These are phyloP conservation scores for Cutaneotrichosporon sp. DNA, from an alignment of 1,284 basidiomycete genomes.

Conservation along the genomic window DNA sequence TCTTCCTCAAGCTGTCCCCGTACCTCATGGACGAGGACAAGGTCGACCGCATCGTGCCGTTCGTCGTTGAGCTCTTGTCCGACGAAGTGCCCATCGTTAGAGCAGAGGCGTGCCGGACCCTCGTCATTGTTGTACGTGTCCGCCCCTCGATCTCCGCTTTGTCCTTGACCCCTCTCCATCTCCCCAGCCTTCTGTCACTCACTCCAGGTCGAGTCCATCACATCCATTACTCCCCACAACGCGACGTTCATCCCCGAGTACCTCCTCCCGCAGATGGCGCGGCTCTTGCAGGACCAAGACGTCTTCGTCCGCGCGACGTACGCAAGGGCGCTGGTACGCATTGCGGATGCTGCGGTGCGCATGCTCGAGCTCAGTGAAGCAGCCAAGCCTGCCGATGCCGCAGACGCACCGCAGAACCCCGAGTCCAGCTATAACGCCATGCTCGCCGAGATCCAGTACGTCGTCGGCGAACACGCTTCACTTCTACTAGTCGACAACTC, in stretches of 20 bases:
- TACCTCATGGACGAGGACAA: conserved; percentile 94
- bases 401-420: conserved; percentile 58
- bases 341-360: conserved; percentile 75
- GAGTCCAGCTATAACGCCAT: conserved; percentile 86
- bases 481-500: conserved; percentile 63
- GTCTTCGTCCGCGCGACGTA: conserved; percentile 86
- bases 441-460: conserved; percentile 78
- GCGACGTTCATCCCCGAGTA: conserved; percentile 88
- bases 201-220: conserved; percentile 74
- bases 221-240: conserved; percentile 87
- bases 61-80: conserved; percentile 81
- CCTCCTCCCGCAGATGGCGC: conserved; percentile 84
- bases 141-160: too few species aligned
- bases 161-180: too few species aligned
- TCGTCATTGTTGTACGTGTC: conserved; percentile 72
- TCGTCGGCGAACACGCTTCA: conserved; percentile 84
- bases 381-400: conserved; percentile 63
- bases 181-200: conserved; percentile 12
- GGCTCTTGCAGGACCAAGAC: conserved; percentile 79
- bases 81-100: conserved; percentile 83
- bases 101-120: conserved; percentile 71
- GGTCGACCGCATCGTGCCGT: conserved; percentile 90
- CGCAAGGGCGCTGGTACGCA: conserved; percentile 78
- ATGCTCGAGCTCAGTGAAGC: conserved; percentile 87
- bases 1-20: conserved; percentile 78